Percentiles rank a stretch among this genome's conserved stretches.
Conservation (phyloP, 257 asterid species). For the Apocynum venetum region DNA sequence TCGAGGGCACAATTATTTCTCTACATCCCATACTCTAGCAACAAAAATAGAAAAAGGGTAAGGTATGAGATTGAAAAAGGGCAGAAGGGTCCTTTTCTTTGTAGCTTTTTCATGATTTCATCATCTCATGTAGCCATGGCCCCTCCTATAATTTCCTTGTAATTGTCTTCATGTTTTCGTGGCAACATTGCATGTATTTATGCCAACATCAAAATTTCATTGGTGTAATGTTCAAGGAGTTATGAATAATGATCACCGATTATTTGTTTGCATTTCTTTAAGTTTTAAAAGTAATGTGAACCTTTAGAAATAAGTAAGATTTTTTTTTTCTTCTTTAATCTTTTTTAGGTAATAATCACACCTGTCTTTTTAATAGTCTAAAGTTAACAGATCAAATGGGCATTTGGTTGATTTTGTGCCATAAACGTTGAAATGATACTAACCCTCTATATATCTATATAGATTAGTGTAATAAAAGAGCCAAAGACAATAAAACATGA, state of each 20-base stretch:
- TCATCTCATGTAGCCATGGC: neutral
- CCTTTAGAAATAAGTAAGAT: too few relatives aligned
- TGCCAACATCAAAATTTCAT: neutral
- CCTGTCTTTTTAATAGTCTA: neutral
- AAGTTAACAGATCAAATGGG: too few relatives aligned
- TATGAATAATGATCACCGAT: neutral
- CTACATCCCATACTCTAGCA: too few relatives aligned
- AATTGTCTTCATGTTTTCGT: conserved; percentile 9
- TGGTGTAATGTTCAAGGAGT: neutral
- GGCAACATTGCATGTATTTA: conserved; percentile 8
- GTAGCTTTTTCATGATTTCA: neutral
- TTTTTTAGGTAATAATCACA: too few relatives aligned
- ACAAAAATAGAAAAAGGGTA: too few relatives aligned
- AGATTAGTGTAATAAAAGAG: too few relatives aligned
- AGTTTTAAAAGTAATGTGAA: neutral
- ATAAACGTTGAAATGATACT: too few relatives aligned
- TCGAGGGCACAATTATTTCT: too few relatives aligned
- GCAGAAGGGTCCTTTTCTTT: neutral
- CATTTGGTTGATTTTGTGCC: neutral
- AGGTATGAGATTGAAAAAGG: too few relatives aligned
- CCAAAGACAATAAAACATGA: too few relatives aligned
- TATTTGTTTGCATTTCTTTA: too few relatives aligned
- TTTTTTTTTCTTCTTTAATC: neutral
- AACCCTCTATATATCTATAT: too few relatives aligned
- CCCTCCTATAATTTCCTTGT: neutral